Base-by-base conservation (phyloP, 768 basidiomycete species). In the Termitomyces sp. region DNA sequence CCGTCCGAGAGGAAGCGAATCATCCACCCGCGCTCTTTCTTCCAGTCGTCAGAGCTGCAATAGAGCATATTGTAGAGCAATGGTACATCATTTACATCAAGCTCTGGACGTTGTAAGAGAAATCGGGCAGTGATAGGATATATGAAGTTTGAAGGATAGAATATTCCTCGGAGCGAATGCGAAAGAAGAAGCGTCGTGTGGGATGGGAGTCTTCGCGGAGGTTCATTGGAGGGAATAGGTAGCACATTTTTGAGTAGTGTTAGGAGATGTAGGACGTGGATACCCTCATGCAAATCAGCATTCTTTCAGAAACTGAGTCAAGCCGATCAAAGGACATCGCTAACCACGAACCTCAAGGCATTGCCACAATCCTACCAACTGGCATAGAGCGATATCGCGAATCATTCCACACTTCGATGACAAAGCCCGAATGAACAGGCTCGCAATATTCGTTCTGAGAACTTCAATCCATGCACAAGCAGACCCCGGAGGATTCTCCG, bases 41-140 rank as follows among this genome's bases (percentile, higher is more conserved):
- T 88, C 88, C 91, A 94, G 14, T 87, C 86, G 41, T 90, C 87
- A 21, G 78, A 79, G 56, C 75, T 80, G 62, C 89, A 91, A 67
- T 93, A 97, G 3, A 98, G 75, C 84, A 96, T 87, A 11, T 77
- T 77, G 65, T 91, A 98, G 5, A 99, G 71, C 85, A 98, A 85
- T 0, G 96, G 96, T 0, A 98, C 91, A 65, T 98, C 95, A 1
- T 73, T 74, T 1, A 74, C 72, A 64, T 98, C 95, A 7, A 98
- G 72, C 54, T 84, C 80, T 0, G 93, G 87, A 1, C 96, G 84
- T 69, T 97, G 94, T 0, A 98, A 80, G 5, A 98, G 80, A 78
- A 97, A 98, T 5, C 89, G 81, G 1, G 91, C 85, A 0, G 87
- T 89, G 15, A 87, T 73, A 0, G 95, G 93, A 66, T 96, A 98